Percentiles rank a stretch among this genome's conserved stretches.
These are phyloP conservation scores for Rhodomyrtus tomentosa DNA, from an alignment of 345 rosid species.

Conservation along the genomic window DNA sequence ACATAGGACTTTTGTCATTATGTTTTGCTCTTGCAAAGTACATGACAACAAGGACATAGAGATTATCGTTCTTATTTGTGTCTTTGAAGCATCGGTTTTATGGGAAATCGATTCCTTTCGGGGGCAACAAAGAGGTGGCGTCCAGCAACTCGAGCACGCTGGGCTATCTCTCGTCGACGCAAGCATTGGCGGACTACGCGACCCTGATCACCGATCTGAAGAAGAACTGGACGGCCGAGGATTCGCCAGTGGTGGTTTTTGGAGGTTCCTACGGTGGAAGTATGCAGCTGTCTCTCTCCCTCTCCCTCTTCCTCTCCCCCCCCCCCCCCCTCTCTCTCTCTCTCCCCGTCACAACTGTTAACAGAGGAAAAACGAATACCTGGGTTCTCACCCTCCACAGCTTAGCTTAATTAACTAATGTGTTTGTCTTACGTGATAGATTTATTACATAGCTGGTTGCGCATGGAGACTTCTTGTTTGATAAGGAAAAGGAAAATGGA, in stretches of 20 bases:
- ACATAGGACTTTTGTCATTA: background rate
- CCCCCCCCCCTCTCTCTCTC: background rate
- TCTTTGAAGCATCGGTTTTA: slow-evolving; percentile 58
- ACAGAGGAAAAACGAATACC: background rate
- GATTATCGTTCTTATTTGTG: background rate
- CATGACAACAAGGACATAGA: background rate
- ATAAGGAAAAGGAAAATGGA: background rate
- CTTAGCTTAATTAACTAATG: background rate
- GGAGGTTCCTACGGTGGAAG: slow-evolving; percentile 94
- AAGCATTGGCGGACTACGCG: slow-evolving; percentile 72
- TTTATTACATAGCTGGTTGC: background rate
- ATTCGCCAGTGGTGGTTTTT: slow-evolving; percentile 68
- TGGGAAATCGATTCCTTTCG: slow-evolving; percentile 63
- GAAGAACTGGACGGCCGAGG: slow-evolving; percentile 53
- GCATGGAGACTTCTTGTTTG: background rate
- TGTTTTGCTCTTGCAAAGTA: background rate
- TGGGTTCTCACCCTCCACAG: background rate
- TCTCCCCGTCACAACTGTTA: no score
- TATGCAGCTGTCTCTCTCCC: slow-evolving; percentile 6
- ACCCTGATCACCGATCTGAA: slow-evolving; percentile 53
- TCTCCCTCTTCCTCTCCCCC: background rate
- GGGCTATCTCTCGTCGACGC: slow-evolving; percentile 66
- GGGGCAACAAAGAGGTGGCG: slow-evolving; percentile 20
- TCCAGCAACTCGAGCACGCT: slow-evolving; percentile 39
- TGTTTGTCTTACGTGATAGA: background rate